Evolutionary conservation across 176 grass and related monocot genomes (phyloP), one percentile per base, ranked within the genome.

Genomic region (Bonia amplexicaulis): DNA sequence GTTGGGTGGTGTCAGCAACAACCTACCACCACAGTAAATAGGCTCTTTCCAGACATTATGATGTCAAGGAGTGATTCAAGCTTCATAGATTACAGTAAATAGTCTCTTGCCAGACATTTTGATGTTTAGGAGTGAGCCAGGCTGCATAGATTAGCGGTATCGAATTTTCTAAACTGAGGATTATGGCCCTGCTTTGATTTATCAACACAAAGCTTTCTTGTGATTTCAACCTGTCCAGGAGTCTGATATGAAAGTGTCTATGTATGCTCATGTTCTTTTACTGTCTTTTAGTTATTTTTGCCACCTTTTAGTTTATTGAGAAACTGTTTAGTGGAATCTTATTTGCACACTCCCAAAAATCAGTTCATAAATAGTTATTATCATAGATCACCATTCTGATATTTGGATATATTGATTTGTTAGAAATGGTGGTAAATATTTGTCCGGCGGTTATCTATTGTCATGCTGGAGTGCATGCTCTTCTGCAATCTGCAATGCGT

Each of bases 1-100:
- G 46, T 83, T 97, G 71, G 95, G 93, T 69, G 84, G 83, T 84
- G 84, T 59, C 60, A 66, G 80, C 70, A 86, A 78, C 80, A 88
- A 85, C 83, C 51, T 69, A 65, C 69, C 87, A 77, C 46, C 82
- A 19, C 89, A 95, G 40, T 95, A 90, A 92, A 64, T 77, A 80
- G 62, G 71, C 80, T 84, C 67, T 74, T 87, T 35, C 25, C 12
- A 25, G 55, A 57, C 20, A 26, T 86, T 71, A 65, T 82, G 83
- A 77, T 69, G 76, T 62, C 80, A 69, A 75, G 20, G 55, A 48
- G 58, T 72, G 73, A 71, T 66, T 78, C 19, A 58, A 47, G 46
- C 65, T 78, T 86, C 58, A 39, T 74, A 82, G 65, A 66, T 77
- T 77, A 62, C 76, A 74, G 82, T 75, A 89, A 80, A 85, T 89